Base-by-base conservation (phyloP, 495 filamentous ascomycete species). In the Penicillium crystallinum region DNA sequence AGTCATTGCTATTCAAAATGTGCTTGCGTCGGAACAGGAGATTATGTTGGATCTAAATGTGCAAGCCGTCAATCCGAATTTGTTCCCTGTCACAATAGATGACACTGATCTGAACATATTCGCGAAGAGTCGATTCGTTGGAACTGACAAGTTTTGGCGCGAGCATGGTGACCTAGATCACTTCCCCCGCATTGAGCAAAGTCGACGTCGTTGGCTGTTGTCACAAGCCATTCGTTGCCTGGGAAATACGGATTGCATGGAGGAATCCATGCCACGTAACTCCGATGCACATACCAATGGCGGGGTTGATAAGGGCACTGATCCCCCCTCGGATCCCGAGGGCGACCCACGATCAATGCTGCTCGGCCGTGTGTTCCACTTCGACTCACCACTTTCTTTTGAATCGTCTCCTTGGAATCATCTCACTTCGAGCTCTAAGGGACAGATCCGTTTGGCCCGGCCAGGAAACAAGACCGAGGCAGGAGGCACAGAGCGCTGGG, bases 31-130 rank as follows among this genome's bases (percentile, higher is more conserved):
- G 54, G 87, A 96, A 63, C 88, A 96, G 67, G 95, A 97, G 62
- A 77, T 98, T 17, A 97, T 98, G 85, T 76, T 98, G 54, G 92
- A 98, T 61, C 73, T 97, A 8, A 82, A 87, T n/a, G 87, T 98
- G 33, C 77, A 77, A 53, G 93, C 92, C 1, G 75, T 88, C 52
- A 98, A 98, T 63, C 93, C 91, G 0, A 98, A 98, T 56, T 77
- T 95, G 17, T 85, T 97, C 37, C 82, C 87, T 14, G 83, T 98
- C 22, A 85, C 85, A 8, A 81, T 98, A 44, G 83, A 87, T 55
- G 81, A 87, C 23, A 86, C 92, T 59, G 88, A 97, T 64, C 77
- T 97, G 45, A 88, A 93, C 59, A 80, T 98, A 19, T 97, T 97
- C 67, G 93, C 93, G 6, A 93, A 91, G 64, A 96, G 90, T 40